Conservation (phyloP, 495 filamentous ascomycete species). For the Usnea hakonensis region DNA sequence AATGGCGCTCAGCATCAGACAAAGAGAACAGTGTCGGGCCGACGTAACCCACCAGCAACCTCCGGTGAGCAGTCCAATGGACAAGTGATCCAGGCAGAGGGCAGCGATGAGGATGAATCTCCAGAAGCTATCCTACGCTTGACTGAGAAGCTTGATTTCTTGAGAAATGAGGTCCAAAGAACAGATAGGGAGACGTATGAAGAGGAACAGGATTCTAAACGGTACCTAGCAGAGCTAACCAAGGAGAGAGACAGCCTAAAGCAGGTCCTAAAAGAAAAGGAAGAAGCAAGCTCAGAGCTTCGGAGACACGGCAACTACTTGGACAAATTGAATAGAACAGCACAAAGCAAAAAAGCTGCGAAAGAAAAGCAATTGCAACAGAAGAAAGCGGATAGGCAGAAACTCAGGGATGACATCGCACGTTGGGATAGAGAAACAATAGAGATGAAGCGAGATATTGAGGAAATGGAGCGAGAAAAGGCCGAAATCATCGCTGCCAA, state of each 20-base stretch:
- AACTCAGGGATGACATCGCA: constrained; percentile 51
- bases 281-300: constrained; percentile 73
- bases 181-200: constrained; percentile 54
- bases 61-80: constrained; percentile 43
- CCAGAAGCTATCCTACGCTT: constrained; percentile 46
- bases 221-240: constrained; percentile 48
- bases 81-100: constrained; percentile 26
- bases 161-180: constrained; percentile 69
- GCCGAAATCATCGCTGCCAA: constrained; percentile 29
- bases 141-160: constrained; percentile 60
- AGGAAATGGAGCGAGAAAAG: constrained; percentile 43
- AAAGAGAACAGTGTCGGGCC: constrained; percentile 59
- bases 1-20: constrained; percentile 47
- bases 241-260: constrained; percentile 65
- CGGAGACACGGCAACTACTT: constrained; percentile 72
- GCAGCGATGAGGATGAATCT: constrained; percentile 27
- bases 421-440: constrained; percentile 50
- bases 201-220: constrained; percentile 67
- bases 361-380: constrained; percentile 62
- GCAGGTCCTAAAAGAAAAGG: constrained; percentile 71
- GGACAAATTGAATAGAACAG: constrained; percentile 75
- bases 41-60: constrained; percentile 69
- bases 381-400: constrained; percentile 55
- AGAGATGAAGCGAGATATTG: constrained; percentile 42
- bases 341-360: constrained; percentile 68